Conservation (phyloP, 305 asterid genomes). For the Fraxinus nigra region DNA sequence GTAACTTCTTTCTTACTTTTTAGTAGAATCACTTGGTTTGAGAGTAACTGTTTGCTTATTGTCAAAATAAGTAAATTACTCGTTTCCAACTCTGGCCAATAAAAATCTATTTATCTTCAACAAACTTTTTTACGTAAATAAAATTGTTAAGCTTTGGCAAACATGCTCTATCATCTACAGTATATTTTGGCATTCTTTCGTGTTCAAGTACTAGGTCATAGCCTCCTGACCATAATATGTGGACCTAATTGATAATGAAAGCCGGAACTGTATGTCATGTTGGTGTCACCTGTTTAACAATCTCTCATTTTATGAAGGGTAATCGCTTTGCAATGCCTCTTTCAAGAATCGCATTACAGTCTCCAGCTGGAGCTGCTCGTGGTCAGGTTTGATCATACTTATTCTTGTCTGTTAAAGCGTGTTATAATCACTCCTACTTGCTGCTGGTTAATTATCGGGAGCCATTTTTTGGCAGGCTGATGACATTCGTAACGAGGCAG, state of each 20-base stretch:
- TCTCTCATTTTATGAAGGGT: slow-evolving; percentile 48
- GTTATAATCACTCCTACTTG: slow-evolving; percentile 7
- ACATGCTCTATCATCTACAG: not conserved
- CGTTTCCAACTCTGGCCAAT: not conserved
- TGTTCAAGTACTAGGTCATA: not conserved
- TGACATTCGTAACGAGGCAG: slow-evolving; percentile 77
- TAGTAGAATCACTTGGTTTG: not conserved
- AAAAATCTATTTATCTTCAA: not conserved
- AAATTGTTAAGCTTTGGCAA: not conserved
- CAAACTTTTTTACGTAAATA: not conserved
- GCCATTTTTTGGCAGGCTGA: slow-evolving; percentile 61
- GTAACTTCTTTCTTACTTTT: not conserved
- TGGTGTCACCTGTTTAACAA: slow-evolving; percentile 15
- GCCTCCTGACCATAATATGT: not conserved
- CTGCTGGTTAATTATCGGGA: slow-evolving; percentile 4
- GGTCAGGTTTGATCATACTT: slow-evolving; percentile 69
- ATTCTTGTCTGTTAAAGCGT: not conserved
- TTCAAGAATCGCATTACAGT: slow-evolving; percentile 60
- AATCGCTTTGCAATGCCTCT: slow-evolving; percentile 77
- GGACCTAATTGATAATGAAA: not conserved
- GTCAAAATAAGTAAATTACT: not conserved
- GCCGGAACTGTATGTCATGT: not conserved
- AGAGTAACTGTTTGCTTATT: not conserved
- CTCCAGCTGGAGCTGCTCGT: slow-evolving; percentile 98
- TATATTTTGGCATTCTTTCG: not conserved